These are phyloP conservation scores for Desmodesmus armatus DNA, from an alignment of 139 green algal species.

Conservation along the genomic window DNA sequence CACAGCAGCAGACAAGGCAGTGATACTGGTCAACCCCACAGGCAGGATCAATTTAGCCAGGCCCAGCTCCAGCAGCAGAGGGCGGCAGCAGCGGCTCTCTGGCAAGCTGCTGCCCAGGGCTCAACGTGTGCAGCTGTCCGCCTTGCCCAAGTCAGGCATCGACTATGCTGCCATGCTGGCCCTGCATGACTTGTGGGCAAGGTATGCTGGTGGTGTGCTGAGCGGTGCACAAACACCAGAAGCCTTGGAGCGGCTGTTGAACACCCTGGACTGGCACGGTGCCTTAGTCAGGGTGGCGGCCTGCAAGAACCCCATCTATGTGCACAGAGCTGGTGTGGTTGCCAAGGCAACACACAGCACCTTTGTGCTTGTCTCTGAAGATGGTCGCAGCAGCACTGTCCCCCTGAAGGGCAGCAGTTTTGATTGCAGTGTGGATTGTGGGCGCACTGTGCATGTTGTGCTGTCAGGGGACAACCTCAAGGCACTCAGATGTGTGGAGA, in stretches of 20 bases:
- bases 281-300: neutral
- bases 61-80: neutral
- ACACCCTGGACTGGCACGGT: constrained; percentile 32
- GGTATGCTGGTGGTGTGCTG: constrained; percentile 1
- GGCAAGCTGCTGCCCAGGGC: constrained; percentile 16
- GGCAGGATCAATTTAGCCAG: constrained; percentile 7
- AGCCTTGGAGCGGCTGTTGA: constrained; percentile 20
- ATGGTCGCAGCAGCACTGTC: neutral
- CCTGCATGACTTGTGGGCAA: constrained; percentile 30
- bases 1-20: constrained; percentile 21
- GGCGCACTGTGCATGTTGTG: neutral
- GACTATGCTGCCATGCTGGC: neutral
- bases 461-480: neutral
- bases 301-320: neutral
- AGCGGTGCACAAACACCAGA: neutral
- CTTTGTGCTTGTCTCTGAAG: neutral
- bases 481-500: no score
- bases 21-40: constrained; percentile 54
- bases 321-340: constrained; percentile 4
- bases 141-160: neutral
- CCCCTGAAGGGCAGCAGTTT: constrained; percentile 6
- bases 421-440: constrained; percentile 20
- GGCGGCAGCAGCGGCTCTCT: constrained; percentile 1
- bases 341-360: constrained; percentile 14
- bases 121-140: neutral